These are phyloP conservation scores for Brassica hybrid DNA, from an alignment of 441 rosid species.

Conservation along the genomic window DNA sequence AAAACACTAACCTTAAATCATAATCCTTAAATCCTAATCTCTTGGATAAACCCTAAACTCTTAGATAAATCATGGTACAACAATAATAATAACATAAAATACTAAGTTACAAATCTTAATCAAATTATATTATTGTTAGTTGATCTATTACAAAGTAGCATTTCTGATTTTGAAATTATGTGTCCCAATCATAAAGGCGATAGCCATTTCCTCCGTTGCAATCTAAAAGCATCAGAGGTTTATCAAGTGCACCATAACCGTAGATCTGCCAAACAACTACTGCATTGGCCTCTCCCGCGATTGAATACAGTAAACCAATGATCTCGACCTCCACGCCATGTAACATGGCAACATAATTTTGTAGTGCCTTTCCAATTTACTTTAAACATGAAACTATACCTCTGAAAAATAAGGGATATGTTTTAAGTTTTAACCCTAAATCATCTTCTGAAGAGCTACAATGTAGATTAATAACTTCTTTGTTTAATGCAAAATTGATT, in stretches of 20 bases:
- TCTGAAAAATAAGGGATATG: neutral
- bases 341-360: neutral
- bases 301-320: constrained; percentile 3
- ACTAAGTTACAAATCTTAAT: neutral
- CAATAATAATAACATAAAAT: neutral
- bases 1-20: no score
- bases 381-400: neutral
- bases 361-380: neutral
- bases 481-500: neutral
- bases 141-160: neutral
- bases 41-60: no score
- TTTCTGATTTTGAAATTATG: neutral
- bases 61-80: neutral
- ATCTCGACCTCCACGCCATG: constrained; percentile 1
- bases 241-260: neutral
- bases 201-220: neutral
- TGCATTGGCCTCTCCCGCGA: neutral
- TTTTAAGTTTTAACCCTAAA: neutral
- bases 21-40: no score
- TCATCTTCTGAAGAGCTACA: constrained; percentile 21
- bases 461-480: neutral
- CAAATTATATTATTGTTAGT: neutral
- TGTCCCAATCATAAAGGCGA: neutral
- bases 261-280: neutral
- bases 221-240: neutral